Evolutionary conservation across 2,329 filamentous ascomycete genomes (phyloP), one percentile per base, ranked within the genome.

Genomic region (Trichophyton simii): DNA sequence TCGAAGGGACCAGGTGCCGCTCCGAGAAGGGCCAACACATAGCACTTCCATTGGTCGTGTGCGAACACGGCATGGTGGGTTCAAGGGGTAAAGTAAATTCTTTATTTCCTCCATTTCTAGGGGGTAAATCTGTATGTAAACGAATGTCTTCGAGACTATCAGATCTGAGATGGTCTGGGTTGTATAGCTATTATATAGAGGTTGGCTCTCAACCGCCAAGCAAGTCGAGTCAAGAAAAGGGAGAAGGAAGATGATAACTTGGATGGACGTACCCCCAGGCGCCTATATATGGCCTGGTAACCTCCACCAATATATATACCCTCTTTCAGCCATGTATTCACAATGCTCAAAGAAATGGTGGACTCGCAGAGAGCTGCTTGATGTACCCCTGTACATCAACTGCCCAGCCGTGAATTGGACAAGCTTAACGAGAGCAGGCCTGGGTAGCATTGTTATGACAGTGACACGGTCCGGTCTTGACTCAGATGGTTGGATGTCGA

Each of bases 1-100:
- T 64, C 84, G 80, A 69, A 88, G 81, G 50, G 85, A 55, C 52
- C 52, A 55, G 31, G 52, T 55, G 13, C 52, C 52, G 20, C 22
- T 34, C n/a, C 52, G 52, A 55, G 52, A 55, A 55, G 52, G 52
- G 3, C 52, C 52, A 36, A 55, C 52, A 36, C 52, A 55, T 11
- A 55, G 28, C 5, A 55, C 28, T 36, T 55, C 52, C 52, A 55
- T 36, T 9, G 52, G 52, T 3, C 52, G 52, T 34, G 52, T 55
- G 31, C 52, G 52, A 9, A 55, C 52, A 55, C 52, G 52, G 52
- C 13, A 36, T 9, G 52, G 52, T 2, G 52, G 52, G 7, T 9
- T 13, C 52, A 55, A 18, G 9, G 52, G 52, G 52, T 55, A 55
- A 18, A 55, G 15, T n/a, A 36, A 55, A n/a, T 55, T 28, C 15